Evolutionary conservation across 2,329 filamentous ascomycete genomes (phyloP), one percentile per base, ranked within the genome.

Genomic region (Diplodia seriata): DNA sequence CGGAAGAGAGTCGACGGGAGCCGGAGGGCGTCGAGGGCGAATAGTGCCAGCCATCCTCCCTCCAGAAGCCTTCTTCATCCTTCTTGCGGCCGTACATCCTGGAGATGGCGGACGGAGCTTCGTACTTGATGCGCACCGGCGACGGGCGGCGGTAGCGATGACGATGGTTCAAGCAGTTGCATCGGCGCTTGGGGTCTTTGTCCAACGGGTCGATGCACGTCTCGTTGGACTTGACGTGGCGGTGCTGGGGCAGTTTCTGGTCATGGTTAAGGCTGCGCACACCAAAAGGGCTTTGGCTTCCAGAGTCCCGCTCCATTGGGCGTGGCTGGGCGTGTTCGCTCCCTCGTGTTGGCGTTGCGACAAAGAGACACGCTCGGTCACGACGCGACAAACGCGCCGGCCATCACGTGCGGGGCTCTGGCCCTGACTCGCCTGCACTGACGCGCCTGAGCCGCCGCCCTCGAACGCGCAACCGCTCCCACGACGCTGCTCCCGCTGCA

Each of bases 21-120:
- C 74, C 74, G 47, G 36, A 11, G 36, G 77, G 78, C 8, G 77
- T 79, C 8, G 78, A 78, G 54, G 78, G 78, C 40, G 78, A 26
- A 29, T 53, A 40, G 6, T 4, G 20, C 57, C 57, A 62, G 38
- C 38, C 23, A 18, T 62, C 57, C 11, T 66, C 63, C 11, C 12
- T 43, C 54, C 47, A 56, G 40, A 67, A 51, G 11, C 36, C 49
- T 20, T 68, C 50, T 6, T 68, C 56, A 26, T 38, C 26, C 38
- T 54, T 56, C 36, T 20, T 50, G 40, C 51, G 49, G 59, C 59
- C 66, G 57, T 63, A 64, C 66, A 64, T 64, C 4, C 66, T 51
- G 14, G 66, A 67, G 33, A 67, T 57, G 47, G 55, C 55, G 18
- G 66, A 67, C 1, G 55, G 55, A 6, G 55, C 31, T 23, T 67